phyloP scores from a whole-genome alignment of 1,139 yeast species.

The Suhomyces bribrorum region DNA sequence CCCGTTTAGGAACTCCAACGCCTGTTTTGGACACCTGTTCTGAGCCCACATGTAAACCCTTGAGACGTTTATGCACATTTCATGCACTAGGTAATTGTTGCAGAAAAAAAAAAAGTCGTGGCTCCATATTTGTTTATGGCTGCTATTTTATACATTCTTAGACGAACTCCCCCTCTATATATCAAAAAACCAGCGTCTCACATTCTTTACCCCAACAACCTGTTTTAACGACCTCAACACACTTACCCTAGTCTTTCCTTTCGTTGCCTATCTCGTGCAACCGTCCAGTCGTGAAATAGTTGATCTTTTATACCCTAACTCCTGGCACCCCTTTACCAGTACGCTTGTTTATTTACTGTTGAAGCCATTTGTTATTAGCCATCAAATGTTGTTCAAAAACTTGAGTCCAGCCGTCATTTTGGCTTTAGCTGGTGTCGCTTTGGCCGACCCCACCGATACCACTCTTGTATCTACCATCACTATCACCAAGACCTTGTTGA shows the following conservation, averaged over 20 bases:
- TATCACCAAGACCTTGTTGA: slow-evolving; percentile 43
- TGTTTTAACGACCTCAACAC: slow-evolving; percentile 1
- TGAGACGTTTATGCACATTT: too few relatives aligned
- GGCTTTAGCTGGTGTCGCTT: slow-evolving; percentile 28
- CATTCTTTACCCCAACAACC: slow-evolving; percentile 11
- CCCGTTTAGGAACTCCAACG: too few relatives aligned
- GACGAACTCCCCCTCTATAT: neutral
- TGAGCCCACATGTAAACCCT: too few relatives aligned
- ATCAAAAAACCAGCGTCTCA: neutral
- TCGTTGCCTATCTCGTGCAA: slow-evolving; percentile 5
- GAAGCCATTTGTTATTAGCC: neutral
- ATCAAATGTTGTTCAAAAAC: slow-evolving; percentile 32
- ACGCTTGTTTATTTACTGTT: too few relatives aligned
- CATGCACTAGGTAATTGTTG: neutral
- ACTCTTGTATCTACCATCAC: slow-evolving; percentile 45
- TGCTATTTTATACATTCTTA: neutral
- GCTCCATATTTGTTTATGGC: neutral
- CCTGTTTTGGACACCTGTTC: too few relatives aligned
- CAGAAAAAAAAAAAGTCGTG: neutral
- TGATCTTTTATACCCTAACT: slow-evolving; percentile 3
- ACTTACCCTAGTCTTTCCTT: slow-evolving; percentile 34
- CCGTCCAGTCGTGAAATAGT: neutral
- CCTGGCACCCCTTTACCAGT: too few relatives aligned
- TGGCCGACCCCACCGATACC: slow-evolving; percentile 42
- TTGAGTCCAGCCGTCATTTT: slow-evolving; percentile 26